Evolutionary conservation across 2,329 filamentous ascomycete species (phyloP), one percentile per base, ranked within the genome.

Genomic region (Cladobotryum protrusum): DNA sequence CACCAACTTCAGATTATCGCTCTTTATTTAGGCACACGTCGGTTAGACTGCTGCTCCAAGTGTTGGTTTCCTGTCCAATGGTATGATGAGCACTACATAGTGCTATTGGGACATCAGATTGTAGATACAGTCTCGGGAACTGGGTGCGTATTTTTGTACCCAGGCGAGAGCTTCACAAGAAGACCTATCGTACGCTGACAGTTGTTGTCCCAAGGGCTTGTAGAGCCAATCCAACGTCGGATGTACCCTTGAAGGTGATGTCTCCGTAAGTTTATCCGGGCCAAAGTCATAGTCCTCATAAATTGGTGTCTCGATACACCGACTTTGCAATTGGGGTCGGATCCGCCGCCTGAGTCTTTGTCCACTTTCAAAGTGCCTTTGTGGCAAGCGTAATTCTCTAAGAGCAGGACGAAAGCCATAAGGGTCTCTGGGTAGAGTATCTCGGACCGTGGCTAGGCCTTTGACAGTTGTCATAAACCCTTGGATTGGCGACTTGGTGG

Each of bases 141-240:
- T n/a, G n/a, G 93, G 93, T 0, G 87, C 81, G 67, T 97, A 96
- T 61, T 97, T 96, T 37, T 92, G 85, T 2, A 76, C 66, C 93
- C 93, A 99, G 8, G 81, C 69, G 24, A 77, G 69, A 2, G 72
- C 74, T 61, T 97, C 92, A 58, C 87, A 95, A 45, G 77, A 78
- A 7, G 84, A 87, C 54, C 72, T 78, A 63, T 99, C 93, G 60
- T 91, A 96, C 1, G 91, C 83, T 4, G 87, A 91, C 12, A 91
- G 72, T 0, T 75, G 75, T 1, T 73, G 75, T 41, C 74, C 68
- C 32, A 96, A 74, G 0, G 75, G 73, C 3, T 72, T 64, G 58
- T 83, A 87, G 2, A 89, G 70, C 2, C 74, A 72, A 12, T 65
- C 59, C 43, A 93, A 65, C 15, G 81, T 78, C 11, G 83, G 74